phyloP scores from a whole-genome alignment of 805 yeast species.

The Kuraishia capsulata region DNA sequence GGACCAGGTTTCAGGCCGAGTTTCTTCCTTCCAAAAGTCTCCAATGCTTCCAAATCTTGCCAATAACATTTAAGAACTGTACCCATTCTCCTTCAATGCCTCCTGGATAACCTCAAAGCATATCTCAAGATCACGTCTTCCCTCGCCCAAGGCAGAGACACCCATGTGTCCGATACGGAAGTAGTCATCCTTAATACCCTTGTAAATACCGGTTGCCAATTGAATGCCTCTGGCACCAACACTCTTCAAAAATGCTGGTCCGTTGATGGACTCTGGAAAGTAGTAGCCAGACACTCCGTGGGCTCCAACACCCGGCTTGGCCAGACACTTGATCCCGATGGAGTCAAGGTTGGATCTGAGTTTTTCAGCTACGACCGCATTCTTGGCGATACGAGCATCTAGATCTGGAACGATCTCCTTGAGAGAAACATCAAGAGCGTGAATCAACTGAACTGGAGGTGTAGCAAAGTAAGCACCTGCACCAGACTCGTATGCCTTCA shows the following conservation, averaged over 20 bases:
- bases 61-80: slow-evolving; percentile 21
- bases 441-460: slow-evolving; percentile 84
- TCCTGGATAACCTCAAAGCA: slow-evolving; percentile 38
- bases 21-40: too few relatives aligned
- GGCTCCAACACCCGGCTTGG: slow-evolving; percentile 59
- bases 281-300: slow-evolving; percentile 83
- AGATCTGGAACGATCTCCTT: slow-evolving; percentile 55
- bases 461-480: slow-evolving; percentile 87
- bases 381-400: slow-evolving; percentile 53
- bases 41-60: too few relatives aligned
- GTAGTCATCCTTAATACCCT: slow-evolving; percentile 69
- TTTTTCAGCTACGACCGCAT: slow-evolving; percentile 49
- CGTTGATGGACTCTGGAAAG: slow-evolving; percentile 67
- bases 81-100: slow-evolving; percentile 29
- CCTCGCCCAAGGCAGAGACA: slow-evolving; percentile 51
- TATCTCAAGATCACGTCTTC: slow-evolving; percentile 43
- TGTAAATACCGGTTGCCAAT: slow-evolving; percentile 87
- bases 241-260: slow-evolving; percentile 52
- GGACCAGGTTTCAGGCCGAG: too few relatives aligned
- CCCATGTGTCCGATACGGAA: slow-evolving; percentile 98
- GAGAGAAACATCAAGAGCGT: slow-evolving; percentile 71
- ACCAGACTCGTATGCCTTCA: slow-evolving; percentile 79
- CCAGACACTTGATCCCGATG: slow-evolving; percentile 62
- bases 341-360: slow-evolving; percentile 52
- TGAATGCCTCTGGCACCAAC: slow-evolving; percentile 60